Conservation (phyloP, 2,329 filamentous ascomycete species). For the Fusarium sp. region DNA sequence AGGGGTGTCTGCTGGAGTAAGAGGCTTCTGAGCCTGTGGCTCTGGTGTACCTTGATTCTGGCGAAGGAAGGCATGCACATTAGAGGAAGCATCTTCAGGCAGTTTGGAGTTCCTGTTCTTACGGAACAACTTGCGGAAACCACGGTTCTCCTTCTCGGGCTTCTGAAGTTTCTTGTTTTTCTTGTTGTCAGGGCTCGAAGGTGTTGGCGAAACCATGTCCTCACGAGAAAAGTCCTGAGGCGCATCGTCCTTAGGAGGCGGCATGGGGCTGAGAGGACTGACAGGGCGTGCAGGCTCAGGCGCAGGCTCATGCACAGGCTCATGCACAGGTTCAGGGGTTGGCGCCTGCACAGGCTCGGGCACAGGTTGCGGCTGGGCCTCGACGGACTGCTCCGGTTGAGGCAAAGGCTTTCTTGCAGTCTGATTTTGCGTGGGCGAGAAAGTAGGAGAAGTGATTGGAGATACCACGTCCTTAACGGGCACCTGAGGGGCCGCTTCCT, state of each 20-base stretch:
- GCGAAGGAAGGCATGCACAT: conserved; percentile 65
- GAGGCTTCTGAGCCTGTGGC: conserved; percentile 21
- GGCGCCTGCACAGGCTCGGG: conserved; percentile 19
- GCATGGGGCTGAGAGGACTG: conserved; percentile 38
- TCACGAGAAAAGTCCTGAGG: conserved; percentile 41
- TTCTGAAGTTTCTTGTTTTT: conserved; percentile 68
- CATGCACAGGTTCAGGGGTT: conserved; percentile 20
- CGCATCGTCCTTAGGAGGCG: conserved; percentile 46
- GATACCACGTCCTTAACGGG: conserved; percentile 56
- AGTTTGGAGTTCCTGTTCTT: conserved; percentile 71
- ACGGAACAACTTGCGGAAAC: conserved; percentile 75
- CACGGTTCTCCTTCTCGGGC: conserved; percentile 60
- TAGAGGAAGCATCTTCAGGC: conserved; percentile 65
- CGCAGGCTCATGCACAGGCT: conserved; percentile 11
- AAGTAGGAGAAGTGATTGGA: conserved; percentile 40
- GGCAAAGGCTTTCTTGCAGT: conserved; percentile 43
- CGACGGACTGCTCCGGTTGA: conserved; percentile 4
- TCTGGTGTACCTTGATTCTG: conserved; percentile 51
- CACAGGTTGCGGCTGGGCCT: conserved; percentile 12
- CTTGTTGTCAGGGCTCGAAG: conserved; percentile 58
- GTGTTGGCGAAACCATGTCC: conserved; percentile 44
- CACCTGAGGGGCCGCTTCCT: conserved; percentile 55
- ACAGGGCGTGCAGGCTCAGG: conserved; percentile 22
- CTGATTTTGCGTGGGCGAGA: conserved; percentile 40
- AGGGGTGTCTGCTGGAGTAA: conserved; percentile 45